These are phyloP conservation scores for Colletotrichum sp. DNA, from an alignment of 2,329 filamentous ascomycete species.

Conservation along the genomic window DNA sequence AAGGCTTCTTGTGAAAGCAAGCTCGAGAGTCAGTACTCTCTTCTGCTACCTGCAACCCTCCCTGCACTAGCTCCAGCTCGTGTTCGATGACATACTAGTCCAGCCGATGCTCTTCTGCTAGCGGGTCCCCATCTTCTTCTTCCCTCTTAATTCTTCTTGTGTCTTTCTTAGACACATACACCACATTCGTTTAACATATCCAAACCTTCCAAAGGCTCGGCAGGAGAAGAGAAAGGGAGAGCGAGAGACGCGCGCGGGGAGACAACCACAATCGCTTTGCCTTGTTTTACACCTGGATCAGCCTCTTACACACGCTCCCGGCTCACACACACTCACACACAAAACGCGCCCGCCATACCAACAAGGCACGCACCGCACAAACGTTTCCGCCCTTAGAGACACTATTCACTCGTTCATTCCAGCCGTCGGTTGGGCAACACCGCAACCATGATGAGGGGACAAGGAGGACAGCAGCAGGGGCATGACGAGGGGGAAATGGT, in stretches of 20 bases:
- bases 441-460: slow-evolving; percentile 24
- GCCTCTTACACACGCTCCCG: neutral
- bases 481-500: slow-evolving; percentile 38
- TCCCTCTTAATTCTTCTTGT: neutral
- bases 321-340: neutral
- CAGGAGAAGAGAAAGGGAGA: slow-evolving; percentile 7
- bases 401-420: slow-evolving; percentile 19
- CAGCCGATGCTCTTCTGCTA: slow-evolving; percentile 1
- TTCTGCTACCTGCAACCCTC: neutral
- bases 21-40: neutral
- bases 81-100: slow-evolving; percentile 16
- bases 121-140: slow-evolving; percentile 8
- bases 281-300: neutral
- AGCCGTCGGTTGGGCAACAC: slow-evolving; percentile 19
- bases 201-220: neutral
- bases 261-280: neutral
- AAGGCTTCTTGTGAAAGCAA: neutral
- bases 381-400: slow-evolving; percentile 3
- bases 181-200: slow-evolving; percentile 9
- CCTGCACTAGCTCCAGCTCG: slow-evolving; percentile 4
- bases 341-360: neutral
- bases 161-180: neutral
- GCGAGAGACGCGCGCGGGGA: neutral
- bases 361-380: neutral
- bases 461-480: slow-evolving; percentile 23